Percentiles rank a stretch among this genome's conserved stretches.
Conservation (phyloP, 352 stramenopile genomes). For the Hyaloperonospora arabidopsidis region DNA sequence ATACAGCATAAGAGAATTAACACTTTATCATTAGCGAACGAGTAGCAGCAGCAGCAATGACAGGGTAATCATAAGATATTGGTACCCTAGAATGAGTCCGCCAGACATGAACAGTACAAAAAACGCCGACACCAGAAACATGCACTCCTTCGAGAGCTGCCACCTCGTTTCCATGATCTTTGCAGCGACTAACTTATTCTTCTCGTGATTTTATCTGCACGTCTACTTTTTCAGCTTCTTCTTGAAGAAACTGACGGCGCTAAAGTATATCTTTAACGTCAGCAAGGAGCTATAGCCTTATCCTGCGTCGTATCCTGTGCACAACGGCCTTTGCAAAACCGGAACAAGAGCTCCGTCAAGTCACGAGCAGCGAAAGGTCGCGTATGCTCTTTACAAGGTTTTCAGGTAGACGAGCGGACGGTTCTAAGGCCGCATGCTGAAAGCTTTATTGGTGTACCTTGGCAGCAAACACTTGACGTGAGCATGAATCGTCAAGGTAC, state of each 20-base stretch:
- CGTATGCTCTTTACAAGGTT: conserved; percentile 22
- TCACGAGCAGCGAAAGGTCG: conserved; percentile 19
- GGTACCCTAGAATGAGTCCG: too few relatives aligned
- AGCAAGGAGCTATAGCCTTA: too few relatives aligned
- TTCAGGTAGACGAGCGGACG: conserved; percentile 5
- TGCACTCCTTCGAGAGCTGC: conserved; percentile 47
- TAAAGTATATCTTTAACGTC: too few relatives aligned
- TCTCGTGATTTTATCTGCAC: not conserved
- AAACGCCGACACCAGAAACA: conserved; percentile 54
- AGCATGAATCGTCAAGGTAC: conserved; percentile 1
- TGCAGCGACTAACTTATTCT: not conserved
- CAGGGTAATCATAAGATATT: too few relatives aligned
- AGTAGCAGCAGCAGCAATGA: too few relatives aligned
- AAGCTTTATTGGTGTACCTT: too few relatives aligned
- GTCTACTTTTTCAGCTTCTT: conserved; percentile 15
- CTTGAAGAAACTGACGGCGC: not conserved
- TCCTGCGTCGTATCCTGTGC: too few relatives aligned
- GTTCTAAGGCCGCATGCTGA: too few relatives aligned
- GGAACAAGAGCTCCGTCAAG: conserved; percentile 9
- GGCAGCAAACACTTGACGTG: too few relatives aligned
- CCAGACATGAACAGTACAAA: conserved; percentile 40
- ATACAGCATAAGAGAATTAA: too few relatives aligned
- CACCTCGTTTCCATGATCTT: not conserved
- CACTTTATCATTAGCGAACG: too few relatives aligned
- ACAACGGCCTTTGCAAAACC: too few relatives aligned